A percentile compares a stretch with the other conserved stretches of the same genome.
Conservation (phyloP, 495 filamentous ascomycete genomes). For the Collariella sp. region DNA sequence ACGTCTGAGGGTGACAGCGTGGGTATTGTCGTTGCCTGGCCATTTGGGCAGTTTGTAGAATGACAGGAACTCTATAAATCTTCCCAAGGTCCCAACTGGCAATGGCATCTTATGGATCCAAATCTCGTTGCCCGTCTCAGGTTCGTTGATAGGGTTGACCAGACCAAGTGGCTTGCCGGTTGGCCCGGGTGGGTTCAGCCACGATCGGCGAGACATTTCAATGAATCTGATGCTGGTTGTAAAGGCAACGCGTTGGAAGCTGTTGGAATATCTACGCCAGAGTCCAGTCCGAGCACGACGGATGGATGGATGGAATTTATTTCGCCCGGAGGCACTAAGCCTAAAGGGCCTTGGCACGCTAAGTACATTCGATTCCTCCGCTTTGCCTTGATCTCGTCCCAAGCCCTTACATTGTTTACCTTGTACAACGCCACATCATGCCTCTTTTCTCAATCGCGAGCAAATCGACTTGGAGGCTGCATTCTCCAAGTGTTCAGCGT, state of each 20-base stretch:
- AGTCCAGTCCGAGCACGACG: too few relatives aligned
- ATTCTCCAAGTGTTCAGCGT: too few relatives aligned
- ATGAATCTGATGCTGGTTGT: not conserved
- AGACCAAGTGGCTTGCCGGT: not conserved
- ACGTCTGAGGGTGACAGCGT: constrained; percentile 2
- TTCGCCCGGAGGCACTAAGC: too few relatives aligned
- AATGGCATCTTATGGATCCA: constrained; percentile 3
- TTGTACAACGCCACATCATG: too few relatives aligned
- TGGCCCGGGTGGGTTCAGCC: constrained; percentile 2
- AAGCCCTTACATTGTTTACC: too few relatives aligned
- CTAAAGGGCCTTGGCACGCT: too few relatives aligned
- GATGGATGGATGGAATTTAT: too few relatives aligned
- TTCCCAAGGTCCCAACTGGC: not conserved
- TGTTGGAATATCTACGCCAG: too few relatives aligned
- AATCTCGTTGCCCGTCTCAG: not conserved
- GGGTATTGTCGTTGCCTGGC: constrained; percentile 3
- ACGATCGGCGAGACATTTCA: not conserved
- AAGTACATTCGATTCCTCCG: too few relatives aligned
- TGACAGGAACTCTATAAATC: constrained; percentile 7
- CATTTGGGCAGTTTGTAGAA: constrained; percentile 8
- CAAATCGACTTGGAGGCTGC: too few relatives aligned
- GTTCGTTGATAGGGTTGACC: constrained; percentile 4
- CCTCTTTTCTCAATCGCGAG: too few relatives aligned
- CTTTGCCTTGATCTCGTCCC: too few relatives aligned
- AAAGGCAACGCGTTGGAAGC: not conserved